Conservation (phyloP, 2,329 filamentous ascomycete species). For the Talaromyces sp. region DNA sequence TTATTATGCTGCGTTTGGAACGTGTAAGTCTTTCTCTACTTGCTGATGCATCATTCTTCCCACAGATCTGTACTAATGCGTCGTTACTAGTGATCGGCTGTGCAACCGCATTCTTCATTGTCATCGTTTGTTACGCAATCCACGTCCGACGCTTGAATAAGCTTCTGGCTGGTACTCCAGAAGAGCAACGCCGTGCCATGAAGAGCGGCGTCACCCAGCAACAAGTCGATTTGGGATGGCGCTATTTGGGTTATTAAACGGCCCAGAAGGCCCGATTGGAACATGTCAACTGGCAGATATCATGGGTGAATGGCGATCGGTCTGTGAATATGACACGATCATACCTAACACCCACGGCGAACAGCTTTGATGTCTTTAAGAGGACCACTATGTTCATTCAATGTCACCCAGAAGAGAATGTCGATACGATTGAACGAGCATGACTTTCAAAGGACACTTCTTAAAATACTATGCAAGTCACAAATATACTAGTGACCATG, state of each 20-base stretch:
- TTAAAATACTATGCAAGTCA: too few relatives aligned
- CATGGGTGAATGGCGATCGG: background rate
- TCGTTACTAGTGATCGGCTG: background rate
- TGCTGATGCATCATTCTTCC: background rate
- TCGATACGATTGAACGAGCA: background rate
- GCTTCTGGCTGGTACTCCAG: background rate
- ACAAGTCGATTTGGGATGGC: constrained; percentile 8
- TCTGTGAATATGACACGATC: background rate
- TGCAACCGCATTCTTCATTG: constrained; percentile 5
- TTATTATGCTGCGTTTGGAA: constrained; percentile 11
- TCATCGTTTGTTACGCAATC: background rate
- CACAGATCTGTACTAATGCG: background rate
- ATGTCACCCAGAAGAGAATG: background rate
- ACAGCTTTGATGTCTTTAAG: background rate
- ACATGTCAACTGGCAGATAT: background rate
- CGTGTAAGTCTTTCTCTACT: background rate
- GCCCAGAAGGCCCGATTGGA: background rate
- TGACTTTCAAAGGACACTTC: background rate
- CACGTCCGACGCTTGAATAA: background rate
- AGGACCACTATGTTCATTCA: background rate
- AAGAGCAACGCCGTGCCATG: constrained; percentile 3
- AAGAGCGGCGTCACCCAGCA: constrained; percentile 9
- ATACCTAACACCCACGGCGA: background rate
- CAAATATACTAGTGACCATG: too few relatives aligned
- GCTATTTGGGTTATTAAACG: background rate